phyloP scores from a whole-genome alignment of 768 basidiomycete species.

The Mycena floridula region DNA sequence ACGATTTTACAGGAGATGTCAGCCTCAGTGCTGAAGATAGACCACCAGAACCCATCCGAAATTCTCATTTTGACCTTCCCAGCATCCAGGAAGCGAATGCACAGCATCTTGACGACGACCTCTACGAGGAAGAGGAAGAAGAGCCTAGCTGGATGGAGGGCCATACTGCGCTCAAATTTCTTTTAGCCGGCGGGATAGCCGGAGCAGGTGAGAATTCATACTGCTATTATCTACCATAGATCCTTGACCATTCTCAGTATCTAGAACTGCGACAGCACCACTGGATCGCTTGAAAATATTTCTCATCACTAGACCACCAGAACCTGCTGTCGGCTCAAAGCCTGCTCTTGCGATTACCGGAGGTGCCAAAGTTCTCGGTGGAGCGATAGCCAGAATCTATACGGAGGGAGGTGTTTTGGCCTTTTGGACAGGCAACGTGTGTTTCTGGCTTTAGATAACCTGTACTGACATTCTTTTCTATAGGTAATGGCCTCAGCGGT shows the following conservation, averaged over 20 bases:
- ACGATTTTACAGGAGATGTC: slow-evolving; percentile 57
- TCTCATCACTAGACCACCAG: slow-evolving; percentile 83
- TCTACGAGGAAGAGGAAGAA: slow-evolving; percentile 59
- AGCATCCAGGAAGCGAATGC: slow-evolving; percentile 1
- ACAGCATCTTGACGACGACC: slow-evolving; percentile 37
- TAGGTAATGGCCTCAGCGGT: too few relatives aligned
- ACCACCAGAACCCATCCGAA: slow-evolving; percentile 29
- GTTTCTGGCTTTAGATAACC: too few relatives aligned
- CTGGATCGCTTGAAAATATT: slow-evolving; percentile 97
- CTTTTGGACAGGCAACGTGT: slow-evolving; percentile 98
- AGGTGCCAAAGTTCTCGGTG: slow-evolving; percentile 58
- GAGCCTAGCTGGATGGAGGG: slow-evolving; percentile 58
- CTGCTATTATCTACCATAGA: background rate
- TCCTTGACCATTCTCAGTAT: slow-evolving; percentile 49
- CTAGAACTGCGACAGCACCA: slow-evolving; percentile 93
- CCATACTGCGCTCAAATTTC: slow-evolving; percentile 77
- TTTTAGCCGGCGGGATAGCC: slow-evolving; percentile 90
- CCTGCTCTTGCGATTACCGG: slow-evolving; percentile 37
- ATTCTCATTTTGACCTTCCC: slow-evolving; percentile 8
- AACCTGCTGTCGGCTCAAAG: slow-evolving; percentile 52
- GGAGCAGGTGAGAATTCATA: slow-evolving; percentile 66
- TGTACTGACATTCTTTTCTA: too few relatives aligned
- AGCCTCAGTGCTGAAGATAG: slow-evolving; percentile 73
- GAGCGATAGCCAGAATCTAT: slow-evolving; percentile 79
- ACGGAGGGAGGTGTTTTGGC: slow-evolving; percentile 81